phyloP scores from a whole-genome alignment of 768 basidiomycete genomes.

The Panaeolus cyanescens region DNA sequence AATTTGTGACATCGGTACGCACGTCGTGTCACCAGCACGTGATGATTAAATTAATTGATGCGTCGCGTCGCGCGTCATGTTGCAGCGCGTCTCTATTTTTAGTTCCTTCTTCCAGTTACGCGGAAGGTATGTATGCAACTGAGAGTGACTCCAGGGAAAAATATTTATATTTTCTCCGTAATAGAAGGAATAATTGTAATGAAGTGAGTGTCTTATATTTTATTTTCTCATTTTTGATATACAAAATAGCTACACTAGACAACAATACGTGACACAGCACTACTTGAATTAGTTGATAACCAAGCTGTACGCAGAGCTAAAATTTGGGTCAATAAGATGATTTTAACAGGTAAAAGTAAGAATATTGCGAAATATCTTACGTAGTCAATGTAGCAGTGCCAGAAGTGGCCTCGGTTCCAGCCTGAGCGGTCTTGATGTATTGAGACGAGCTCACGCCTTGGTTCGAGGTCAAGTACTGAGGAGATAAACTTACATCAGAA shows the following conservation, averaged over 20 bases:
- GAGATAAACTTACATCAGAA: background rate
- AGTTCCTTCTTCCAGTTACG: too few relatives aligned
- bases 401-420: constrained; percentile 62
- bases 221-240: too few relatives aligned
- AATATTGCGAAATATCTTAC: constrained; percentile 43
- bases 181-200: too few relatives aligned
- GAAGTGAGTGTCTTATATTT: too few relatives aligned
- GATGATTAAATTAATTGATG: background rate
- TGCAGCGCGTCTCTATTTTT: too few relatives aligned
- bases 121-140: too few relatives aligned
- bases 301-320: constrained; percentile 47
- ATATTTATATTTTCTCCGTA: too few relatives aligned
- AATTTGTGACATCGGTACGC: background rate
- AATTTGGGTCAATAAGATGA: background rate
- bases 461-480: constrained; percentile 51
- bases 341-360: background rate
- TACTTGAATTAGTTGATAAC: constrained; percentile 38
- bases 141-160: too few relatives aligned
- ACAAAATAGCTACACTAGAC: too few relatives aligned
- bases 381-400: constrained; percentile 57
- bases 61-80: background rate
- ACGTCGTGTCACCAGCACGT: background rate
- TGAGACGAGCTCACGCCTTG: constrained; percentile 50
- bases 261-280: too few relatives aligned
- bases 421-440: constrained; percentile 60